Base-by-base conservation (phyloP, 306 rosid species). In the Cucumis sativus region DNA sequence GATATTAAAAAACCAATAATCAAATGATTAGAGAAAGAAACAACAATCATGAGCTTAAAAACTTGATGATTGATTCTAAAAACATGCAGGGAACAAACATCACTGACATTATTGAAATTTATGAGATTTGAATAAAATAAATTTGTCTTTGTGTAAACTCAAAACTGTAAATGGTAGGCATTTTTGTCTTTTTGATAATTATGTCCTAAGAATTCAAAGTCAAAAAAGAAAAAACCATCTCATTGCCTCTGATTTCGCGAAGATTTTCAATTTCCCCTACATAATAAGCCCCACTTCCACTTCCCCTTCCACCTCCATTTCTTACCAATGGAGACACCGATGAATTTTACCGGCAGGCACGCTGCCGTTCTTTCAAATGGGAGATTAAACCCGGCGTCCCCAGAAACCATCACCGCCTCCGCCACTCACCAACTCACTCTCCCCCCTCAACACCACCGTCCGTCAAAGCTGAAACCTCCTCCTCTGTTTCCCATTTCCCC, bases 381-480 rank as follows among this genome's bases (percentile, higher is more conserved):
- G 99, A 95, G 85, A 79, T 92, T 23, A 91, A 90, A 65, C 99
- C 99, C 1, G 99, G 99, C 51, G 89, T 88, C 52, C 99, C 99
- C 62, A 87, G 78, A 66, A 18, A 47, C 49, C 88, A 80, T 23
- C 75, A 61, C 17, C 82, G 78, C 18, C 86, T 63, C 18, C 77
- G 74, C 0, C 76, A 21, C 1, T 30, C 4, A 8, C 51, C 45
- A 25, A 17, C 9, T n/a, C 56, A 23, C 16, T 55, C 25, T 18
- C 59, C 40, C n/a, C 7, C 77, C 40, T 10, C 77, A 16, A 33
- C 47, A 7, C 75, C 78, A 0, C 72, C 78, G 0, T 66, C 73
- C 20, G n/a, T n/a, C n/a, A 45, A 41, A 20, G 74, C 54, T 67
- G 10, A 67, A 67, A 16, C 74, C 74, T 41, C 74, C 74, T 41